Base-by-base conservation (phyloP, 1,139 yeast genomes). In the Geotrichum cucujoidarum region DNA sequence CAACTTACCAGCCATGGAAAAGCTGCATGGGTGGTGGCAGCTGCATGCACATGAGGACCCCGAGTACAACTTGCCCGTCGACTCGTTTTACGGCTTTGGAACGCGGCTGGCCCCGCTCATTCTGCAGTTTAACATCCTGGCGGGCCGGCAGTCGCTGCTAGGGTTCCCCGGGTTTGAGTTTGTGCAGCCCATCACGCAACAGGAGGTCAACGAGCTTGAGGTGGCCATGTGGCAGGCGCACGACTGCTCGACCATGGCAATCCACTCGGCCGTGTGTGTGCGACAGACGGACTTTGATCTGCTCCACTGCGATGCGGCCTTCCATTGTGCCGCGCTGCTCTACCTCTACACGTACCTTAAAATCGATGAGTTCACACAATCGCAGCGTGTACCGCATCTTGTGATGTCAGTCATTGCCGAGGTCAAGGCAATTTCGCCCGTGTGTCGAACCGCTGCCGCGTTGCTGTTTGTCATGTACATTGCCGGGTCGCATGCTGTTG, bases 51-150 rank as follows among this genome's bases (percentile, higher is more conserved):
- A 10, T 11, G 38, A 36, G 7, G 54, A 51, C 34, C 53, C 54
- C 1, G 54, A 51, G 18, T 49, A 43, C 25, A 11, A 43, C 20
- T 17, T 43, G 17, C 48, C 48, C 5, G 52, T 51, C 13, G 54
- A 51, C 34, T 50, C 52, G 18, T 47, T 51, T 31, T 51, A 49
- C 30, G 54, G 54, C 14, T 49, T 49, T 39, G 44, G 46, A 11
- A 43, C 50, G 2, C 29, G 40, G 13, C 40, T 51, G 24, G 46
- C 52, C 7, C 48, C 52, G 10, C 16, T 49, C 27, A 18, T 51
- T 18, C 41, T 51, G 11, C 48, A 49, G 33, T 25, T 47, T 18
- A 47, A 49, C 40, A 37, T 49, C 36, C 34, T 44, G 17, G 45
- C 29, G 13, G 40, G 38, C 24, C 32, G 47, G 10, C 36, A 41